Percentiles rank a stretch among this genome's conserved stretches.
Conservation (phyloP, 176 grass and related monocot genomes). For the Puya raimondii region DNA sequence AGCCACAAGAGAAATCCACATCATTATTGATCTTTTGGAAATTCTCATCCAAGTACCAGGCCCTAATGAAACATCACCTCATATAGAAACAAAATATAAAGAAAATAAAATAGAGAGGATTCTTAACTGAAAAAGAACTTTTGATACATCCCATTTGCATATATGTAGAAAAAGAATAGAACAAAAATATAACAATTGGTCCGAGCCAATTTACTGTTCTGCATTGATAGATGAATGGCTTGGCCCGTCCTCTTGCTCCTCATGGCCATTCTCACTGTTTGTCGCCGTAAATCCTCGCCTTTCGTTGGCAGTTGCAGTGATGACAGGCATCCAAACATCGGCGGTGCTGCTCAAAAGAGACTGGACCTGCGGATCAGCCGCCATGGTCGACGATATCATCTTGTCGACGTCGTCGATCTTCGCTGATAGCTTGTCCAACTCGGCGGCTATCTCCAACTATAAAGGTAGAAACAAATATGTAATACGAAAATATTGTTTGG, state of each 20-base stretch:
- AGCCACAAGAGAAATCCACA: too few relatives aligned
- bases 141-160: too few relatives aligned
- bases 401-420: constrained; percentile 83
- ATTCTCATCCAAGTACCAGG: background rate
- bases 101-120: background rate
- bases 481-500: background rate
- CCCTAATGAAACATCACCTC: background rate
- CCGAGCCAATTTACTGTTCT: background rate
- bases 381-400: constrained; percentile 87
- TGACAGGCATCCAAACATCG: constrained; percentile 89
- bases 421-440: constrained; percentile 67
- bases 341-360: constrained; percentile 78
- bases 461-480: constrained; percentile 8
- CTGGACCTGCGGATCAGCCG: constrained; percentile 69
- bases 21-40: background rate
- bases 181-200: background rate
- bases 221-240: background rate
- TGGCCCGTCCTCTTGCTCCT: constrained; percentile 27
- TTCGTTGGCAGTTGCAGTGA: constrained; percentile 70
- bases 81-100: background rate
- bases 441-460: constrained; percentile 78
- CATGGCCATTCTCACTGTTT: constrained; percentile 27
- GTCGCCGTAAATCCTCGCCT: constrained; percentile 40
- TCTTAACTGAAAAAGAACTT: too few relatives aligned
- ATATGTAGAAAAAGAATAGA: background rate